These are phyloP conservation scores for Abrus pulchellus DNA, from an alignment of 306 rosid species.

Conservation along the genomic window DNA sequence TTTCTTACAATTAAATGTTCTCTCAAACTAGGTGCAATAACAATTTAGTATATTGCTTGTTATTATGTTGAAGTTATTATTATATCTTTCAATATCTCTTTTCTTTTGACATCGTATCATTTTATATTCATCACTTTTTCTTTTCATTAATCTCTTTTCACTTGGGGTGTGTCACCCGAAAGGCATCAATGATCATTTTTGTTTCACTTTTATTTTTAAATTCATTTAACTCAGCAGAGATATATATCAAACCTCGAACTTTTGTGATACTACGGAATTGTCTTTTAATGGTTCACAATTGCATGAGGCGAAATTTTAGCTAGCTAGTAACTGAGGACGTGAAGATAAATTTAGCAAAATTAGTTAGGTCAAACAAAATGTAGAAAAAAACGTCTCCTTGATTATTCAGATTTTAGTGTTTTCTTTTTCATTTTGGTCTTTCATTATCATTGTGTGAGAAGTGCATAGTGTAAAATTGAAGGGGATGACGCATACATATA, in stretches of 20 bases:
- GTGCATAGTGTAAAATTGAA: not conserved
- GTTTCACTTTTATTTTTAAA: not conserved
- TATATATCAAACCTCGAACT: not conserved
- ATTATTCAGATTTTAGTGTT: not conserved
- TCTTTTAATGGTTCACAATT: not conserved
- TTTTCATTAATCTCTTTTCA: too few species aligned
- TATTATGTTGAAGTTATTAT: too few species aligned
- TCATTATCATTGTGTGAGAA: not conserved
- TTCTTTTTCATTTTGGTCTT: not conserved
- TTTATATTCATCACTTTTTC: too few species aligned
- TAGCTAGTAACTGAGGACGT: conserved; percentile 4
- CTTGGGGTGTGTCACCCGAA: too few species aligned
- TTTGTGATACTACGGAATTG: not conserved
- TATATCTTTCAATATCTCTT: too few species aligned
- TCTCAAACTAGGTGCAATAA: too few species aligned
- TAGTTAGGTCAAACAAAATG: not conserved
- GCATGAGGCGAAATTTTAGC: not conserved
- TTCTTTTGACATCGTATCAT: too few species aligned
- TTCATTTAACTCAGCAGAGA: not conserved
- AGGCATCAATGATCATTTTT: too few species aligned
- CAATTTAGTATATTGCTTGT: too few species aligned
- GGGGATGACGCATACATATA: not conserved
- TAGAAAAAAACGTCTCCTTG: not conserved
- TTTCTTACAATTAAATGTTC: too few species aligned
- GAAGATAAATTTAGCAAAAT: not conserved